phyloP scores from a whole-genome alignment of 148 eudicot species.

The Vaccinium macrocarpon region DNA sequence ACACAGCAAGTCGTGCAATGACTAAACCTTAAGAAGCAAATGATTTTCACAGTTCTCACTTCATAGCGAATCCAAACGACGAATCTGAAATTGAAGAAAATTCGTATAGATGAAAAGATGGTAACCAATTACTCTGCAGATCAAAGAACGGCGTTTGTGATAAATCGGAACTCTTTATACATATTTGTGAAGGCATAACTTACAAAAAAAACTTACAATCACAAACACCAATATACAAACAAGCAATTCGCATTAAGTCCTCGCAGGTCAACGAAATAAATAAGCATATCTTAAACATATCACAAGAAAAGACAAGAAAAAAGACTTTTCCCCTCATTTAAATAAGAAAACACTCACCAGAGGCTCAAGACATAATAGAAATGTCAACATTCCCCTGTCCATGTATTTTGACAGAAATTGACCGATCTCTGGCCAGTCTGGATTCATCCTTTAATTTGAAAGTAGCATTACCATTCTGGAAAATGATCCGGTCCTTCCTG shows the following conservation, averaged over 20 bases:
- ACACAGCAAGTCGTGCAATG: not conserved
- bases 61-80: not conserved
- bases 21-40: not conserved
- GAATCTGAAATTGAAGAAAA: not conserved
- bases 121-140: not conserved
- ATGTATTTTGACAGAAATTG: slow-evolving; percentile 19
- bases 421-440: slow-evolving; percentile 23
- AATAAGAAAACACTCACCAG: slow-evolving; percentile 38
- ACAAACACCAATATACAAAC: slow-evolving; percentile 16
- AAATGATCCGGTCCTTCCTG: slow-evolving; percentile 7
- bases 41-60: not conserved
- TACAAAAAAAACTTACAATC: slow-evolving; percentile 20
- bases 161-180: slow-evolving; percentile 2
- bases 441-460: slow-evolving; percentile 21
- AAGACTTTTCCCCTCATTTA: slow-evolving; percentile 12
- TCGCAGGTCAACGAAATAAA: slow-evolving; percentile 19
- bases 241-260: slow-evolving; percentile 19
- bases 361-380: slow-evolving; percentile 33
- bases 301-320: slow-evolving; percentile 20
- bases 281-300: slow-evolving; percentile 22
- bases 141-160: not conserved
- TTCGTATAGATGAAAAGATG: not conserved
- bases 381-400: slow-evolving; percentile 32
- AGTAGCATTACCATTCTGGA: slow-evolving; percentile 19
- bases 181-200: slow-evolving; percentile 9